A percentile compares a stretch with the other conserved stretches of the same genome.
Conservation (phyloP, 2,329 filamentous ascomycete species). For the Alternaria solani region DNA sequence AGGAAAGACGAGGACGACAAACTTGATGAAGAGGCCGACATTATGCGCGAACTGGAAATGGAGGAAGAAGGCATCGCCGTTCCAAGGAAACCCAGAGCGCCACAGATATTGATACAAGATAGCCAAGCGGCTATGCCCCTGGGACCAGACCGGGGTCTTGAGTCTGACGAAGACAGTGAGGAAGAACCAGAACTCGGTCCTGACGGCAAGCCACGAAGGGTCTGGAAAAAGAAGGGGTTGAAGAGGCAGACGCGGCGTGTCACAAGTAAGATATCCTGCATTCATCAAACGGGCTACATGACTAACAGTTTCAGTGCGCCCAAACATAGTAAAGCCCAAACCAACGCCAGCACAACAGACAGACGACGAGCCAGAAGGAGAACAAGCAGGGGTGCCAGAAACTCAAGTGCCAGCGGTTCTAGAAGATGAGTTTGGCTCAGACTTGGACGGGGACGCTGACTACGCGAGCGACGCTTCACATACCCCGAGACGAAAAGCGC, state of each 20-base stretch:
- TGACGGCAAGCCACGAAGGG: constrained; percentile 67
- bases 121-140: constrained; percentile 56
- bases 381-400: constrained; percentile 52
- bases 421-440: constrained; percentile 47
- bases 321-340: constrained; percentile 53
- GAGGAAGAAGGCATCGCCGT: constrained; percentile 43
- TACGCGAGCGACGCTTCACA: constrained; percentile 53
- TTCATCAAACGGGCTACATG: background rate
- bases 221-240: constrained; percentile 84
- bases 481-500: constrained; percentile 39
- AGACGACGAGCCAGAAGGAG: constrained; percentile 41
- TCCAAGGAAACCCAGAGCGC: constrained; percentile 35
- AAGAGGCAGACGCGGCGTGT: constrained; percentile 77
- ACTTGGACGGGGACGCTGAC: constrained; percentile 49
- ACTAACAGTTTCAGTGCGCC: constrained; percentile 50
- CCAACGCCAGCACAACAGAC: constrained; percentile 43
- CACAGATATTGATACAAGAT: constrained; percentile 52
- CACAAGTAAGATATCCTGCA: constrained; percentile 58
- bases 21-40: constrained; percentile 77
- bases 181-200: constrained; percentile 54
- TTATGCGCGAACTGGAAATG: constrained; percentile 74
- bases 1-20: constrained; percentile 62
- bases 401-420: constrained; percentile 36
- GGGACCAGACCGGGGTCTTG: constrained; percentile 54
- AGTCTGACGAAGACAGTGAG: constrained; percentile 69